Evolutionary conservation across 495 filamentous ascomycete species (phyloP).

Genomic region (Penicillium robsamsonii): DNA sequence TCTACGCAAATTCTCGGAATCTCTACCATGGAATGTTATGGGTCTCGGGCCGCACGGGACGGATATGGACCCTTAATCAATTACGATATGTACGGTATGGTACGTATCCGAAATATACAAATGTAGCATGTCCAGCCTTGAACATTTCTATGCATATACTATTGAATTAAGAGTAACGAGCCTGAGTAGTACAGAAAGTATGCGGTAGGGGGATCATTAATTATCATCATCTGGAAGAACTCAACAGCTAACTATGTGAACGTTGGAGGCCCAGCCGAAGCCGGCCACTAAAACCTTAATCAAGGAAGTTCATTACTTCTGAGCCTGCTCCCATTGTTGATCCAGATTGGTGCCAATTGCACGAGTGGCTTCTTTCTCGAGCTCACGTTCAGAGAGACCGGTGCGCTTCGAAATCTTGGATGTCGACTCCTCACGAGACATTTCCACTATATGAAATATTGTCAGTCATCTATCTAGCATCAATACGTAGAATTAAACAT

Average conservation of each 20-base stretch:
- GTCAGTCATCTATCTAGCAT: constrained; percentile 7
- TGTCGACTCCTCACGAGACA: constrained; percentile 36
- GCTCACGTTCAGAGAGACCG: constrained; percentile 19
- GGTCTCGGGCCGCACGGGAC: background rate
- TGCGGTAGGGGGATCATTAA: background rate
- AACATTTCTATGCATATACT: too few relatives aligned
- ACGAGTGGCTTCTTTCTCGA: constrained; percentile 32
- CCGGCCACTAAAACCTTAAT: background rate
- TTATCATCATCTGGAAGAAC: background rate
- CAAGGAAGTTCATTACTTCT: background rate
- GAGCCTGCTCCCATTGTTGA: background rate
- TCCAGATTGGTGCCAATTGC: constrained; percentile 37
- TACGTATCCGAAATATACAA: too few relatives aligned
- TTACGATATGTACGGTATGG: too few relatives aligned
- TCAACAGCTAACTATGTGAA: background rate
- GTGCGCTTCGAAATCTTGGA: constrained; percentile 35
- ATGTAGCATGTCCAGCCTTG: too few relatives aligned
- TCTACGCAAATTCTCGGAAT: too few relatives aligned
- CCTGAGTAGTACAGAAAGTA: background rate
- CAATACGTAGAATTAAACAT: constrained; percentile 15
- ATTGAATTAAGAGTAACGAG: background rate
- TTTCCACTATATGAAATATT: constrained; percentile 24
- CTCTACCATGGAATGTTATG: background rate
- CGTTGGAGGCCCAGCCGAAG: too few relatives aligned
- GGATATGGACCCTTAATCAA: background rate